Conservation (phyloP, 2,329 filamentous ascomycete species). For the Chalara sp. region DNA sequence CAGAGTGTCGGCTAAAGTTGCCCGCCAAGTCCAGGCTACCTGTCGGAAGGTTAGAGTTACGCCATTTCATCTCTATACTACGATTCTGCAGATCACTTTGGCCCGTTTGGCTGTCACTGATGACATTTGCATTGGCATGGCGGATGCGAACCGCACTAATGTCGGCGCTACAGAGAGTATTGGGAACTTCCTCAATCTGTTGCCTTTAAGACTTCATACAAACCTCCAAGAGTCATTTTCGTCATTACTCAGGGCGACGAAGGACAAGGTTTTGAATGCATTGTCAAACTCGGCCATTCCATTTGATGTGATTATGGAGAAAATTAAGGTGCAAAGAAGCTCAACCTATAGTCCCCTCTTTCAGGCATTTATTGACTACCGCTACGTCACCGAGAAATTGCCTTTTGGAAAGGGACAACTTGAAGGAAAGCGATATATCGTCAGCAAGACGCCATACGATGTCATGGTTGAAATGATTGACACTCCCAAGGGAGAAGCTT, state of each 20-base stretch:
- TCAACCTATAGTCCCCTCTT: not conserved
- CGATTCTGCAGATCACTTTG: conserved; percentile 26
- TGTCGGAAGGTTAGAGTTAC: conserved; percentile 25
- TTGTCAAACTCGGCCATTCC: not conserved
- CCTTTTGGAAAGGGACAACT: not conserved
- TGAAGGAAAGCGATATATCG: not conserved
- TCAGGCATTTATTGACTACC: not conserved
- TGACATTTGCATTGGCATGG: conserved; percentile 36
- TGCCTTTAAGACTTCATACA: not conserved
- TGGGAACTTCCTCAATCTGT: conserved; percentile 27
- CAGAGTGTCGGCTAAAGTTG: not conserved
- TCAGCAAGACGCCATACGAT: not conserved
- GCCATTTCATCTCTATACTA: conserved; percentile 40
- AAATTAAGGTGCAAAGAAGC: not conserved
- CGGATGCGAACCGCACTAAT: conserved; percentile 34
- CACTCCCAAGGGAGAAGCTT: not conserved
- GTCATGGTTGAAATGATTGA: not conserved
- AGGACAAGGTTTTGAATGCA: not conserved
- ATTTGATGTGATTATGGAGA: not conserved
- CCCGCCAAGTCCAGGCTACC: not conserved
- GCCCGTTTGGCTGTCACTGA: conserved; percentile 9
- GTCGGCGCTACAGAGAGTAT: conserved; percentile 28
- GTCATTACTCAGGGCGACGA: not conserved
- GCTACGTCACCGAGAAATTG: not conserved
- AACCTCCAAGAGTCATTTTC: not conserved